phyloP scores from a whole-genome alignment of 495 filamentous ascomycete species.

The Tuber borchii region DNA sequence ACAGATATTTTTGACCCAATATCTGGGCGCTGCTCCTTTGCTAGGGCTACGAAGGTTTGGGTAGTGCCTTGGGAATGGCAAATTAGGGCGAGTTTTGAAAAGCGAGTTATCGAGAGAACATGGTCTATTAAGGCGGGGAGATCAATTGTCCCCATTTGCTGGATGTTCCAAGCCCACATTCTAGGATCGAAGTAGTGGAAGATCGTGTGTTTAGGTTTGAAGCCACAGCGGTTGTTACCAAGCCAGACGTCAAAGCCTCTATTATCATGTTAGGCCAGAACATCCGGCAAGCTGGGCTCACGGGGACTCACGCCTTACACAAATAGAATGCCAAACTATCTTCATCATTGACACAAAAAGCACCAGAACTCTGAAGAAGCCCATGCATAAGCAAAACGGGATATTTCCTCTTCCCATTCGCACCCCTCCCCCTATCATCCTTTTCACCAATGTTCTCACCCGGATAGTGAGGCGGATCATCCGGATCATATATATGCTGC shows the following conservation, averaged over 20 bases:
- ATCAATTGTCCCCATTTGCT: conserved; percentile 87
- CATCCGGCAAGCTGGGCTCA: background rate
- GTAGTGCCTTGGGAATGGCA: conserved; percentile 91
- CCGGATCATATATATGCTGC: conserved; percentile 85
- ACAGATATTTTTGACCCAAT: conserved; percentile 77
- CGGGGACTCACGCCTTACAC: conserved; percentile 56
- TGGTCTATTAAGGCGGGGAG: conserved; percentile 81
- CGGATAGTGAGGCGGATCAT: conserved; percentile 50
- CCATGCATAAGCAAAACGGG: conserved; percentile 87
- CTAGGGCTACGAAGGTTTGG: conserved; percentile 78
- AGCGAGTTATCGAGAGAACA: conserved; percentile 74
- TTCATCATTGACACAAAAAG: conserved; percentile 87
- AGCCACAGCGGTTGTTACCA: conserved; percentile 89
- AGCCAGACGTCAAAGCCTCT: conserved; percentile 93
- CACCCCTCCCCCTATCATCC: conserved; percentile 40
- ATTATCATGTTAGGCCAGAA: conserved; percentile 5
- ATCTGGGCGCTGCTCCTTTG: conserved; percentile 87
- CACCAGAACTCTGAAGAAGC: conserved; percentile 76
- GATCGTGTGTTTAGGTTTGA: conserved; percentile 65
- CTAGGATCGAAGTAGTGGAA: conserved; percentile 70
- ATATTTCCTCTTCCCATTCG: conserved; percentile 55
- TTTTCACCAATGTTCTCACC: conserved; percentile 43
- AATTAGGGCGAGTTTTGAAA: conserved; percentile 74
- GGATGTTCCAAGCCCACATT: conserved; percentile 97
- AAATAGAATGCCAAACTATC: conserved; percentile 85